Evolutionary conservation across 345 rosid species (phyloP), one percentile per base, ranked within the genome.

Genomic region (Citropsis articulata): DNA sequence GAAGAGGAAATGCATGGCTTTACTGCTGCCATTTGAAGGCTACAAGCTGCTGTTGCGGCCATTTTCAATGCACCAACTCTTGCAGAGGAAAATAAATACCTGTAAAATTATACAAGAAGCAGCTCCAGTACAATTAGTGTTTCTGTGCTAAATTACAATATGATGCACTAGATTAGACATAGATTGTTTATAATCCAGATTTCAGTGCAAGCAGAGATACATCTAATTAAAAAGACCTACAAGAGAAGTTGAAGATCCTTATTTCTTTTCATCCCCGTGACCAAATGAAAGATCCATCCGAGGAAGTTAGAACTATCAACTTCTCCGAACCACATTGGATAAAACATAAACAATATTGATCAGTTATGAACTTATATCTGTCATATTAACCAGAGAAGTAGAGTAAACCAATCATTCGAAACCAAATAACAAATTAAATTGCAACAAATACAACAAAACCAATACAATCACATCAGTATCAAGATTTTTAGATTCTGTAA

Each of bases 21-120:
- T 76, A 81, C 79, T 12, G 89, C 77, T 57, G 87, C 89, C 80
- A 92, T 71, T 63, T 90, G 93, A 61, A 93, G 81, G 77, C 91
- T 80, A 72, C 90, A 89, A 73, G 91, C 91, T 69, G 85, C 81
- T 71, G 85, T 76, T 30, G 88, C 88, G 9, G 92, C 91, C 98
- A 93, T 93, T 83, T 72, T 84, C 77, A 81, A 71, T 35, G 79
- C 35, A 70, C 75, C 30, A 63, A 72, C 72, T 79, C 68, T 83
- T 38, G 56, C 50, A 6, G 76, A 72, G 25, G 75, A 78, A 84
- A 62, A 24, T 12, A 56, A 57, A 64, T 56, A 71, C 79, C 85
- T 86, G 84, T 10, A 73, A 10, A 77, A 73, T 50, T 45, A 25
- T 9, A 57, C 7, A 4, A 31, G 55, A 48, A 55, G 45, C n/a